Percentiles rank a stretch among this genome's conserved stretches.
These are phyloP conservation scores for Leucoagaricus sp. DNA, from an alignment of 1,284 basidiomycete species.

Conservation along the genomic window DNA sequence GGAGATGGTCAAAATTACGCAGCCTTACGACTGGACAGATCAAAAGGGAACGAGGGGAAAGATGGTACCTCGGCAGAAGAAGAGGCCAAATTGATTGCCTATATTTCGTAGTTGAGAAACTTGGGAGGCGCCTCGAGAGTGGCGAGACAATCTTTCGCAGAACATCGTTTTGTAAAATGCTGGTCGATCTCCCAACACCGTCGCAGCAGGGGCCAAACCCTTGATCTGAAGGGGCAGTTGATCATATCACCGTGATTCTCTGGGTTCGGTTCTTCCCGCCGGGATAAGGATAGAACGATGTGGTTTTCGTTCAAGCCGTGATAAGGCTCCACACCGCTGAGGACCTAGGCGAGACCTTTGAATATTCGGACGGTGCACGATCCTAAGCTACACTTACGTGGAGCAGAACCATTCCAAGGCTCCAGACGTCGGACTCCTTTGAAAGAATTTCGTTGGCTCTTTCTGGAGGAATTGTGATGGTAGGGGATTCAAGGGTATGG, in stretches of 20 bases:
- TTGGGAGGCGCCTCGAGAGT: neutral
- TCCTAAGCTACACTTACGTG: neutral
- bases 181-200: neutral
- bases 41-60: no score
- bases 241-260: neutral
- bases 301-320: neutral
- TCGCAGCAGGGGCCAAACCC: neutral
- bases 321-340: neutral
- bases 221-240: neutral
- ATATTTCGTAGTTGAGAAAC: no score
- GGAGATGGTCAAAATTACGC: no score
- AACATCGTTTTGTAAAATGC: neutral
- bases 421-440: slow-evolving; percentile 1
- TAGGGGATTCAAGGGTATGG: neutral
- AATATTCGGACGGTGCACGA: neutral
- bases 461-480: neutral
- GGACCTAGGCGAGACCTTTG: neutral
- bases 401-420: slow-evolving; percentile 8
- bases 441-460: neutral
- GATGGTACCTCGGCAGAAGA: no score
- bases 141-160: neutral
- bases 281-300: neutral
- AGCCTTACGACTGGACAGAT: no score
- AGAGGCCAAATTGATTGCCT: no score
- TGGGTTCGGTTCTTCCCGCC: neutral